A percentile compares a stretch with the other conserved stretches of the same genome.
Evolutionary conservation across 441 rosid genomes (phyloP).

Genomic region (Eruca vesicaria): DNA sequence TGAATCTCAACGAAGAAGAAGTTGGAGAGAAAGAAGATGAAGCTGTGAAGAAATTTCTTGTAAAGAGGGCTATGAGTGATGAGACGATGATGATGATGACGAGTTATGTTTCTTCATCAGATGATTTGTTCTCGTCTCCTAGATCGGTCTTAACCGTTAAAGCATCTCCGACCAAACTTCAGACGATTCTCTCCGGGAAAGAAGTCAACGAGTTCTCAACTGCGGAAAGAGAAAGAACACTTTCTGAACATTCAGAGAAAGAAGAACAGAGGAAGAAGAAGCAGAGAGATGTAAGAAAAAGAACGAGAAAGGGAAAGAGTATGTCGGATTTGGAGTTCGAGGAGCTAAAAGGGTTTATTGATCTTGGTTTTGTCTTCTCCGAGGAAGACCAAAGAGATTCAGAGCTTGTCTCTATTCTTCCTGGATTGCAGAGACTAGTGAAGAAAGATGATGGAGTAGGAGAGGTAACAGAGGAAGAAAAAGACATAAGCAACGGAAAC

Average conservation of each 20-base stretch:
- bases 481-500: constrained; percentile 1
- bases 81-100: constrained; percentile 30
- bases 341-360: constrained; percentile 67
- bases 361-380: constrained; percentile 67
- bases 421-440: constrained; percentile 53
- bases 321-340: constrained; percentile 59
- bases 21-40: background rate
- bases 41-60: constrained; percentile 19
- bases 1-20: constrained; percentile 15
- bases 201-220: constrained; percentile 32
- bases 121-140: constrained; percentile 39
- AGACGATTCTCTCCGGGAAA: constrained; percentile 50
- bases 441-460: constrained; percentile 18
- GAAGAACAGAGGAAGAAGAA: constrained; percentile 14
- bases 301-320: constrained; percentile 41
- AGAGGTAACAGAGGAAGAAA: constrained; percentile 2
- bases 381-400: constrained; percentile 57
- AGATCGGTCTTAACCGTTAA: constrained; percentile 38
- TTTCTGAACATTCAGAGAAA: constrained; percentile 3
- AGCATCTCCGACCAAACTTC: constrained; percentile 42
- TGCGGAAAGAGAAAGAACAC: background rate
- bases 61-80: constrained; percentile 52
- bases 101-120: constrained; percentile 27
- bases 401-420: constrained; percentile 47
- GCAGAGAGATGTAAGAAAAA: constrained; percentile 9